Evolutionary conservation across 2,329 filamentous ascomycete genomes (phyloP), one percentile per base, ranked within the genome.

Genomic region (Thelonectria discophora): DNA sequence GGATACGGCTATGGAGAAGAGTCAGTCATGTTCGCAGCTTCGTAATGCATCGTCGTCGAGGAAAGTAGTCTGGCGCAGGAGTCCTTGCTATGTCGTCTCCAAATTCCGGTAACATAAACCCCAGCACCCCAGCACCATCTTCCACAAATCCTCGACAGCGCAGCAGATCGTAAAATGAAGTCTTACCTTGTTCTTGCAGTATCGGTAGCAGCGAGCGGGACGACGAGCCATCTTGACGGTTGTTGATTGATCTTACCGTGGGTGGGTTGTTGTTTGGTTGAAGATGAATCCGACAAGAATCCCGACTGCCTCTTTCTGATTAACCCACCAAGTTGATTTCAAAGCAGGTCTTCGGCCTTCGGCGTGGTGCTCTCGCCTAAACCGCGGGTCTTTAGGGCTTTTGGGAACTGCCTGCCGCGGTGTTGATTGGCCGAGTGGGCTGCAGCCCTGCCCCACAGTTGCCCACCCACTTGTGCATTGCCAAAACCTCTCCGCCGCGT

Each of bases 161-260:
- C 61, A 56, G 52, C 10, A 34, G 59, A 48, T 51, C 50, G 55
- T 42, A 60, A 54, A 60, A 47, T 55, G 53, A 53, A 53, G 68
- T 83, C 90, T 84, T 81, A 97, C 93, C 93, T 97, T 97, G 91
- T 98, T 99, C 93, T 99, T 99, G 94, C 95, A 99, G 92, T 99
- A 99, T 81, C 95, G 91, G 90, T 97, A 99, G 88, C 95, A 99
- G 88, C 95, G 92, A 80, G 95, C 95, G 80, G 95, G 95, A 91
- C 95, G 93, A 85, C 95, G 93, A 80, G 95, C 95, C 95, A 99
- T 99, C 87, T 90, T 94, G 90, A 90, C 88, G 84, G 86, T 83
- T 87, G 84, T 77, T 73, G 72, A 66, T 73, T 47, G 72, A 75
- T 72, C 75, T 75, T 69, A 75, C 77, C 72, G 65, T 67, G 58